phyloP scores from a whole-genome alignment of 768 basidiomycete species.

The Xanthoconium stramineum region DNA sequence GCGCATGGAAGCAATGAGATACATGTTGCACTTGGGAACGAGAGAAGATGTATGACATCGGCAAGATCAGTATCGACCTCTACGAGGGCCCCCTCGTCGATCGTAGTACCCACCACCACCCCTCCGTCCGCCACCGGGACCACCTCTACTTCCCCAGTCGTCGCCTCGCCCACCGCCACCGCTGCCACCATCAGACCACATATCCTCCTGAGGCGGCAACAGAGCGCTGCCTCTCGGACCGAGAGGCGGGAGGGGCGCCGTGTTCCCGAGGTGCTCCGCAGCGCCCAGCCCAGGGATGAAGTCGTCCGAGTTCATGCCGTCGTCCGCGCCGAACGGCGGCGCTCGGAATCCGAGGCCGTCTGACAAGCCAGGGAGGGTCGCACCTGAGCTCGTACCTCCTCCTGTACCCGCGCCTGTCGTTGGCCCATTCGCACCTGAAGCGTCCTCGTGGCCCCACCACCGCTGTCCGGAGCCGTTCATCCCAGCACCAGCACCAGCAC shows the following conservation, averaged over 20 bases:
- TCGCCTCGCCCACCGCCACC: slow-evolving; percentile 31
- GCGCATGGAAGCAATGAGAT: no score
- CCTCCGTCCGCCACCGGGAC: slow-evolving; percentile 28
- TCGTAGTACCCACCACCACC: slow-evolving; percentile 34
- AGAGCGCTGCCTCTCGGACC: slow-evolving; percentile 35
- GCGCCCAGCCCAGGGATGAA: slow-evolving; percentile 64
- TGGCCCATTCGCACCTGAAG: background rate
- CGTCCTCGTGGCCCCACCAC: slow-evolving; percentile 50
- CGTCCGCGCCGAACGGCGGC: slow-evolving; percentile 22
- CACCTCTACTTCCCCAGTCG: slow-evolving; percentile 37
- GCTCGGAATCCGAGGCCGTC: slow-evolving; percentile 27
- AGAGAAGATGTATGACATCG: background rate
- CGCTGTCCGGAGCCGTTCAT: slow-evolving; percentile 13
- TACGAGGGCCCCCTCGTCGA: slow-evolving; percentile 22
- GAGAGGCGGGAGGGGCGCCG: slow-evolving; percentile 17
- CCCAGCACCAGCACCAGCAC: slow-evolving; percentile 23
- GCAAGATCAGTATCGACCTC: slow-evolving; percentile 24
- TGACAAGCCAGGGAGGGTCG: slow-evolving; percentile 13
- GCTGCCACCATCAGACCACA: slow-evolving; percentile 37
- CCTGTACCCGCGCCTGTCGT: background rate
- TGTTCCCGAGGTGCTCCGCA: slow-evolving; percentile 24
- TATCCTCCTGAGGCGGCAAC: slow-evolving; percentile 51
- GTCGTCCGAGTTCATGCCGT: slow-evolving; percentile 44
- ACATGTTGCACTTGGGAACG: background rate
- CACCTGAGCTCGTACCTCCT: slow-evolving; percentile 5